phyloP scores from a whole-genome alignment of 2,329 filamentous ascomycete species.

The Colletotrichum lindemuthianum region DNA sequence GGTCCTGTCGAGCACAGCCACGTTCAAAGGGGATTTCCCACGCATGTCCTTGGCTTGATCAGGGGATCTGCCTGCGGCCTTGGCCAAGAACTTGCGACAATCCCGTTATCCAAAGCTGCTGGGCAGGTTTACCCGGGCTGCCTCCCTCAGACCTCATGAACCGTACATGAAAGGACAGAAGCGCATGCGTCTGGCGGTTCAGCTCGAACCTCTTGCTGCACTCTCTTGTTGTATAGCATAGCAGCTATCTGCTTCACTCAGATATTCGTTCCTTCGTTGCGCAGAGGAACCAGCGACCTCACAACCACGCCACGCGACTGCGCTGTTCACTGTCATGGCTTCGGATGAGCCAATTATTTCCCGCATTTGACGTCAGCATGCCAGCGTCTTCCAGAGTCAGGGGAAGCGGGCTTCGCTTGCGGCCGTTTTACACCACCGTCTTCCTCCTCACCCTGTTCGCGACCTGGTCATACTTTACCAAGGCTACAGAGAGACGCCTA shows the following conservation, averaged over 20 bases:
- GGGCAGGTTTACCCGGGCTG: slow-evolving; percentile 36
- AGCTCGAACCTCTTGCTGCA: slow-evolving; percentile 22
- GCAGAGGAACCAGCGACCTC: slow-evolving; percentile 27
- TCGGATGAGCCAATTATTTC: slow-evolving; percentile 32
- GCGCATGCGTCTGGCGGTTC: slow-evolving; percentile 31
- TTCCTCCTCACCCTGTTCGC: slow-evolving; percentile 58
- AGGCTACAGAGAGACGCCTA: slow-evolving; percentile 24
- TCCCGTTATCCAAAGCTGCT: neutral
- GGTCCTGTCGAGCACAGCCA: slow-evolving; percentile 19
- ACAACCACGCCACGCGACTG: slow-evolving; percentile 28
- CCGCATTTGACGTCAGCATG: slow-evolving; percentile 40
- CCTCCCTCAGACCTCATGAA: slow-evolving; percentile 31
- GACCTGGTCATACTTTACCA: slow-evolving; percentile 53
- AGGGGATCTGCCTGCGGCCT: slow-evolving; percentile 15
- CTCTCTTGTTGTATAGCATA: neutral
- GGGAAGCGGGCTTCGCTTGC: slow-evolving; percentile 52
- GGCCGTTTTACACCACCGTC: slow-evolving; percentile 61
- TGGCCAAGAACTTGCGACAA: slow-evolving; percentile 35
- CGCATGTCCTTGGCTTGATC: slow-evolving; percentile 23
- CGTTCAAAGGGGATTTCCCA: slow-evolving; percentile 12
- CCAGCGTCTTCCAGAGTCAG: slow-evolving; percentile 40
- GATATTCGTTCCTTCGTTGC: slow-evolving; percentile 22
- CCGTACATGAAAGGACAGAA: slow-evolving; percentile 29
- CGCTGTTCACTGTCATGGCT: slow-evolving; percentile 28
- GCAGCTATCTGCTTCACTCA: slow-evolving; percentile 11